phyloP scores from a whole-genome alignment of 106 monocot species.

The Vanilla planifolia region DNA sequence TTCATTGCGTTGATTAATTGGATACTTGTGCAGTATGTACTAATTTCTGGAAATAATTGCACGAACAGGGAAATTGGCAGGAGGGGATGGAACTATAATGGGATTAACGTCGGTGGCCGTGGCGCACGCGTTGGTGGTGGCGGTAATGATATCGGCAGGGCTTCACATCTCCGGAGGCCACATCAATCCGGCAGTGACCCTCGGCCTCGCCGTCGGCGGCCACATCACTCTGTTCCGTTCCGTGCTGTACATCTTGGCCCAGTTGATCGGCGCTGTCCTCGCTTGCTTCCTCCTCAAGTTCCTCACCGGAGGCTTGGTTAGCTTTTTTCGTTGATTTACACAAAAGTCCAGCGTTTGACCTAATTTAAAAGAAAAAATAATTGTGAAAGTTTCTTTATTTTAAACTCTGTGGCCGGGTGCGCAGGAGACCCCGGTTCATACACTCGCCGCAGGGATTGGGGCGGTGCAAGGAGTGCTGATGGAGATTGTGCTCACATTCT shows the following conservation, averaged over 20 bases:
- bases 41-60: too few species aligned
- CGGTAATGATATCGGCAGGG: slow-evolving; percentile 68
- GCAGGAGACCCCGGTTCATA: slow-evolving; percentile 61
- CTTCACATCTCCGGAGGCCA: slow-evolving; percentile 84
- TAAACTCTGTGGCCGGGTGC: too few species aligned
- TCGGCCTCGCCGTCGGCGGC: slow-evolving; percentile 68
- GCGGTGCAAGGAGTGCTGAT: slow-evolving; percentile 51
- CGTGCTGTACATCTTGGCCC: slow-evolving; percentile 54
- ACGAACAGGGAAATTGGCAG: slow-evolving; percentile 37
- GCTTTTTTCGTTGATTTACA: slow-evolving; percentile 1
- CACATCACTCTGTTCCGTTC: slow-evolving; percentile 67
- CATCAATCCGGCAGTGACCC: slow-evolving; percentile 77
- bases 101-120: slow-evolving; percentile 67
- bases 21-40: too few species aligned
- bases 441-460: slow-evolving; percentile 43
- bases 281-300: slow-evolving; percentile 75
- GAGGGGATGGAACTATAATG: slow-evolving; percentile 49
- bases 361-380: too few species aligned
- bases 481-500: slow-evolving; percentile 88
- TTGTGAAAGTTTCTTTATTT: too few species aligned
- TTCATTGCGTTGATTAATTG: too few species aligned
- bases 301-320: slow-evolving; percentile 65
- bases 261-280: slow-evolving; percentile 50
- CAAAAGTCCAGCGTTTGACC: too few species aligned
- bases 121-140: slow-evolving; percentile 63